Conservation (phyloP, 805 yeast genomes). For the Pichia sporocuriosa region DNA sequence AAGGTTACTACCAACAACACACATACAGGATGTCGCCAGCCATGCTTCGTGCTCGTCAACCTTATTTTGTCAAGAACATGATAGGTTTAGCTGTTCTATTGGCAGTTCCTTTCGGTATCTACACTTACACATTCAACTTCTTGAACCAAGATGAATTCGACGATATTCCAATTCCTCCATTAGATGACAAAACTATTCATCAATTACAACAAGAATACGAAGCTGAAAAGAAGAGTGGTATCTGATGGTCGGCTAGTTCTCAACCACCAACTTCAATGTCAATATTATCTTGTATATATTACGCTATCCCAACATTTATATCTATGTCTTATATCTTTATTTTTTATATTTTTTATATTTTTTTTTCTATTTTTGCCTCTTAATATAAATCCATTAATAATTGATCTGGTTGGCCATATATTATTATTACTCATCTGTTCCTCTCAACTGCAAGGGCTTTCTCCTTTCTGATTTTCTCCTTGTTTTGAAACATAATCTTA, state of each 20-base stretch:
- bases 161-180: constrained; percentile 93
- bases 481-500: constrained; percentile 7
- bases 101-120: constrained; percentile 65
- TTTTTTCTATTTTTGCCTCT: not conserved
- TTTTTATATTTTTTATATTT: not conserved
- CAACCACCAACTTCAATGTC: no score
- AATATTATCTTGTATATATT: no score
- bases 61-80: constrained; percentile 75
- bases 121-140: constrained; percentile 55
- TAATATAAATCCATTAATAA: not conserved
- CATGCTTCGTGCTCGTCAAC: constrained; percentile 80
- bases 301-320: no score
- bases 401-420: not conserved
- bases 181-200: constrained; percentile 68
- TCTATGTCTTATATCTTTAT: no score
- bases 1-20: constrained; percentile 35
- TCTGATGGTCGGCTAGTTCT: not conserved
- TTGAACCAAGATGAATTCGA: constrained; percentile 74
- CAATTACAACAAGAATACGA: constrained; percentile 69
- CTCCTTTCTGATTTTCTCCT: constrained; percentile 2
- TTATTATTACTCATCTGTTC: not conserved
- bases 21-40: constrained; percentile 83
- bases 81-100: constrained; percentile 51
- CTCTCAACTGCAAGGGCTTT: not conserved
- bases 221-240: constrained; percentile 27